Conservation (phyloP, 1,139 yeast species). For the Pichia sp. region DNA sequence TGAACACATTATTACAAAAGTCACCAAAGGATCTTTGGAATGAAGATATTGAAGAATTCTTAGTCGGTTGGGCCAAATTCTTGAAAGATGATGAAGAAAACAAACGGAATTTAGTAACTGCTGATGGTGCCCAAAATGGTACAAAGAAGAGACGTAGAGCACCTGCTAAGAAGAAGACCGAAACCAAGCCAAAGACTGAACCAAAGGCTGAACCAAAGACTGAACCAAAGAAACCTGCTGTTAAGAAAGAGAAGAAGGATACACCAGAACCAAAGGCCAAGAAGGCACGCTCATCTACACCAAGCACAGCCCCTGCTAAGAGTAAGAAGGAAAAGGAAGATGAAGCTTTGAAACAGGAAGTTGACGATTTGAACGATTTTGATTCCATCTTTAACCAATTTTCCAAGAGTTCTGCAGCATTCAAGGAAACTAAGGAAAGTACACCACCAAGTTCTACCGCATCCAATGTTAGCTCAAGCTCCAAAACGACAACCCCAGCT, state of each 20-base stretch:
- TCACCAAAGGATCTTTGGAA: slow-evolving; percentile 90
- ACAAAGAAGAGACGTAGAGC: slow-evolving; percentile 23
- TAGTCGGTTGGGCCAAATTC: slow-evolving; percentile 64
- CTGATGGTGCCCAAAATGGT: slow-evolving; percentile 19
- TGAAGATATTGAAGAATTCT: slow-evolving; percentile 73
- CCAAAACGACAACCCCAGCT: background rate
- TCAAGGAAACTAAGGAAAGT: slow-evolving; percentile 5
- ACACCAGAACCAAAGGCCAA: slow-evolving; percentile 2
- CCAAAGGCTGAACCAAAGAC: slow-evolving; percentile 4
- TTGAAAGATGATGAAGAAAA: slow-evolving; percentile 50
- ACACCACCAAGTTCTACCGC: slow-evolving; percentile 1
- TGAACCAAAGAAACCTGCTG: slow-evolving; percentile 5
- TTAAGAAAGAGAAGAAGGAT: background rate
- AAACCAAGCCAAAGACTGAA: slow-evolving; percentile 11
- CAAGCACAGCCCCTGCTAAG: background rate
- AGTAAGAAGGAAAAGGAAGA: background rate
- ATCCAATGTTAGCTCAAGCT: background rate
- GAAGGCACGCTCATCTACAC: background rate
- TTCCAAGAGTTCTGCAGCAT: slow-evolving; percentile 7
- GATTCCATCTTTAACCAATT: slow-evolving; percentile 27
- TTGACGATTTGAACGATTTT: slow-evolving; percentile 26
- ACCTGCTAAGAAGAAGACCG: slow-evolving; percentile 13
- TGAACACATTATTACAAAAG: slow-evolving; percentile 61
- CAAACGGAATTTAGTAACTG: slow-evolving; percentile 25
- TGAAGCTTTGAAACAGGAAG: slow-evolving; percentile 13